Conservation (phyloP, 1,139 yeast species). For the Geotrichum fermentans region DNA sequence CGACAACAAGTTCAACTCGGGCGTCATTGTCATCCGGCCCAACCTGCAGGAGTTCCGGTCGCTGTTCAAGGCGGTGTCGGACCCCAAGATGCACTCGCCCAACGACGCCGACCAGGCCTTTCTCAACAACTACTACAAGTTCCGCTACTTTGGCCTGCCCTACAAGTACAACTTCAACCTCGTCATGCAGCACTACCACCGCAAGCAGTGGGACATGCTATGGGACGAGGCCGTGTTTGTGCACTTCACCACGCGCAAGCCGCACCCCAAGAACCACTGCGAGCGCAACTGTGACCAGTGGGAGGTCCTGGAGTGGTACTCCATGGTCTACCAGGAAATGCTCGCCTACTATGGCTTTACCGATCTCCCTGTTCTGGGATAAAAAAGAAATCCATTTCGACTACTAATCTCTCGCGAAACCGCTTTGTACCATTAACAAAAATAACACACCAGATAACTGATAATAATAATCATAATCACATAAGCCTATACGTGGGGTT, state of each 20-base stretch:
- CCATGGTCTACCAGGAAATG: constrained; percentile 27
- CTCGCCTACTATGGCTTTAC: constrained; percentile 26
- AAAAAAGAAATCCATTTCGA: not conserved
- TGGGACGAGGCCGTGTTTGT: constrained; percentile 30
- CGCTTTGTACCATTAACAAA: not conserved
- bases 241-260: constrained; percentile 25
- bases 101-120: constrained; percentile 31
- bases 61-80: constrained; percentile 27
- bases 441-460: no score
- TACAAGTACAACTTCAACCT: constrained; percentile 29
- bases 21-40: constrained; percentile 28
- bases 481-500: no score
- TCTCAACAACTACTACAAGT: constrained; percentile 25
- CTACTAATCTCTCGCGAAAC: not conserved
- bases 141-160: constrained; percentile 26
- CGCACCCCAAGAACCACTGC: constrained; percentile 12
- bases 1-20: constrained; percentile 28
- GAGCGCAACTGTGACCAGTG: constrained; percentile 22
- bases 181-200: constrained; percentile 25
- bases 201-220: constrained; percentile 25
- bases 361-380: constrained; percentile 24
- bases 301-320: constrained; percentile 26
- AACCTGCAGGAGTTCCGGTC: constrained; percentile 27
- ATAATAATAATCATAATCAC: no score
- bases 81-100: constrained; percentile 29